These are phyloP conservation scores for Diospyros lotus DNA, from an alignment of 148 eudicot genomes.

Conservation along the genomic window DNA sequence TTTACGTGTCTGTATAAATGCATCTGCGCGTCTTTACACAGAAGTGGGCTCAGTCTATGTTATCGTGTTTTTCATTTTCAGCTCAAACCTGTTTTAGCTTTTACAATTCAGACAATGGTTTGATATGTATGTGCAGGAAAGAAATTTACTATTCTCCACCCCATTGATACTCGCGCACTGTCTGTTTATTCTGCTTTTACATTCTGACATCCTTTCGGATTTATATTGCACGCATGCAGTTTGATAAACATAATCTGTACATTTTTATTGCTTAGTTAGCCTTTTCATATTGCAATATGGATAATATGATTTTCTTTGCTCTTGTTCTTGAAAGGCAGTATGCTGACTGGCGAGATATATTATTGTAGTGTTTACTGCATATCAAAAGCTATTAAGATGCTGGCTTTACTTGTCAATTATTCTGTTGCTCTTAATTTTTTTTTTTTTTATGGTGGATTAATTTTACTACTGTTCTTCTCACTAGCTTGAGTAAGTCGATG, in stretches of 20 bases:
- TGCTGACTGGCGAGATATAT: background rate
- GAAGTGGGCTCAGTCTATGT: too few species aligned
- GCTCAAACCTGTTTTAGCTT: background rate
- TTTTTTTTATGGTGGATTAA: background rate
- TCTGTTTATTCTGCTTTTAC: background rate
- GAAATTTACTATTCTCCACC: background rate
- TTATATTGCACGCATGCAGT: background rate
- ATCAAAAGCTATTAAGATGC: too few species aligned
- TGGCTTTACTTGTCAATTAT: background rate
- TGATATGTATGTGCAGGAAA: background rate
- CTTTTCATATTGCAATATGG: background rate
- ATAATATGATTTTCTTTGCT: background rate
- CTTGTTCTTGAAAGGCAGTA: background rate
- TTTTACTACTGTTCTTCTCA: slow-evolving; percentile 7
- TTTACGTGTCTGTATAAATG: too few species aligned
- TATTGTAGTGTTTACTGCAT: background rate
- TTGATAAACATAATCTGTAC: background rate
- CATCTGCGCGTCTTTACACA: too few species aligned
- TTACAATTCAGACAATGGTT: background rate
- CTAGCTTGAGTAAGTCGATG: slow-evolving; percentile 12
- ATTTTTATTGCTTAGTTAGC: background rate
- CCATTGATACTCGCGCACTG: background rate
- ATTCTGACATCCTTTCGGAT: background rate
- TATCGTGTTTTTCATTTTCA: background rate
- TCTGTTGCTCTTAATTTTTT: background rate